A percentile compares a stretch with the other conserved stretches of the same genome.
These are phyloP conservation scores for Asterochloris sp. DNA, from an alignment of 139 green algal species.

Conservation along the genomic window DNA sequence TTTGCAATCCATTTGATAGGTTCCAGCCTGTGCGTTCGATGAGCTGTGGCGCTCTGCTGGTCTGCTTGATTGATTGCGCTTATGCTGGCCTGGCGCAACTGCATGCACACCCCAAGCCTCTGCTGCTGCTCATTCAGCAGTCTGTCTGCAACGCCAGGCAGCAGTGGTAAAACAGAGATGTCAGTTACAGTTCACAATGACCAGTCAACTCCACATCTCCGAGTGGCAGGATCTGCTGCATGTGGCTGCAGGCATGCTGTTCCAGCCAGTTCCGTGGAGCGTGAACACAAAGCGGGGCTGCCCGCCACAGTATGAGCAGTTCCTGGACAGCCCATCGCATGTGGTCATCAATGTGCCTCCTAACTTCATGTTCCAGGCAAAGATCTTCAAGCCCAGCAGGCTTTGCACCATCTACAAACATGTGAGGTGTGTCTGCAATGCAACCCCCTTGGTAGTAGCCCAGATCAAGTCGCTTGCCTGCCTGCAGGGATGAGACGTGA, in stretches of 20 bases:
- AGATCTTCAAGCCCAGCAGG: conserved; percentile 35
- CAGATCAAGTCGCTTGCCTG: too few relatives aligned
- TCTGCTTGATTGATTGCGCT: too few relatives aligned
- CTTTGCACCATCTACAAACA: conserved; percentile 28
- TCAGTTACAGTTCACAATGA: background rate
- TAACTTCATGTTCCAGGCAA: conserved; percentile 46
- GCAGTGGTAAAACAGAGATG: background rate
- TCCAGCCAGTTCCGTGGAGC: conserved; percentile 37
- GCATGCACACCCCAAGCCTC: too few relatives aligned
- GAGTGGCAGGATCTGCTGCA: background rate
- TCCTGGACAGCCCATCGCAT: conserved; percentile 25
- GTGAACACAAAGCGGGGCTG: conserved; percentile 19
- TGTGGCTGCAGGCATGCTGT: conserved; percentile 14
- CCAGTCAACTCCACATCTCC: background rate
- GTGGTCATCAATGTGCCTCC: conserved; percentile 39
- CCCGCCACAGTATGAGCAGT: conserved; percentile 34
- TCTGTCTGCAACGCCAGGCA: background rate
- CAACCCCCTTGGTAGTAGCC: too few relatives aligned
- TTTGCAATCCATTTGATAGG: too few relatives aligned
- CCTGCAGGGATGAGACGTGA: too few relatives aligned
- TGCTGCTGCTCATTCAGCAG: too few relatives aligned
- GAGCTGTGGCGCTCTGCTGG: too few relatives aligned
- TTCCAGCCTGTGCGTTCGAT: too few relatives aligned
- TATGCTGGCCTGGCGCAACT: too few relatives aligned
- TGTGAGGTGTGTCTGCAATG: background rate